Evolutionary conservation across 495 filamentous ascomycete genomes (phyloP), one percentile per base, ranked within the genome.

Genomic region (Haplographium delicatum): DNA sequence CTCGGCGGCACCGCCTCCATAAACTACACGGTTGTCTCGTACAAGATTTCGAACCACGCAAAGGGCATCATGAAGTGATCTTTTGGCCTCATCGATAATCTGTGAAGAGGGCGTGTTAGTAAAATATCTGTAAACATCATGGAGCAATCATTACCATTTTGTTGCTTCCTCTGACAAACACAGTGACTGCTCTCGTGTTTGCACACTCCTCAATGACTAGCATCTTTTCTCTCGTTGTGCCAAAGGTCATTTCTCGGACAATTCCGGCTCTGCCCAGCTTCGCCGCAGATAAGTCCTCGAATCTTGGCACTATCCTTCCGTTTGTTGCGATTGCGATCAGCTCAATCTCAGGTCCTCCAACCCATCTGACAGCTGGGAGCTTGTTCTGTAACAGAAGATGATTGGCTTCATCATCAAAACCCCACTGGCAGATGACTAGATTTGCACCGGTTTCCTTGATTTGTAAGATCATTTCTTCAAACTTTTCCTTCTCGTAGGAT

Each of bases 81-180:
- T 85, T 75, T 96, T 96, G 38, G 93, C 94, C 67, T 99, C 94
- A 67, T 99, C 94, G 64, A 97, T 96, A 64, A 98, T 95, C 88
- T 95, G 34, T 38, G 56, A 19, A 24, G 6, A 31, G 26, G 22
- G 20, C 38, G 11, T 35, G 26, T 62, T 59, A 52, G 31, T 11
- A 40, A 68, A 20, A 57, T 48, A 68, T 69, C 64, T 34, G 16
- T 7, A 50, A 51, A 42, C n/a, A 26, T 3, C 2, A n/a, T 11
- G 13, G 34, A 15, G 50, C 18, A 16, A 15, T 4, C 20, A 74
- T 62, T 63, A 91, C 89, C 93, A 99, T 99, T 78, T 97, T 99
- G 78, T 99, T 99, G 74, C 89, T 95, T 58, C 93, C 93, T 65
- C 93, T 75, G 39, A 99, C 84, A 64, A 99, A 99, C 35, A 93